Base-by-base conservation (phyloP, 1,139 yeast genomes). In the Blastobotrys serpentis region DNA sequence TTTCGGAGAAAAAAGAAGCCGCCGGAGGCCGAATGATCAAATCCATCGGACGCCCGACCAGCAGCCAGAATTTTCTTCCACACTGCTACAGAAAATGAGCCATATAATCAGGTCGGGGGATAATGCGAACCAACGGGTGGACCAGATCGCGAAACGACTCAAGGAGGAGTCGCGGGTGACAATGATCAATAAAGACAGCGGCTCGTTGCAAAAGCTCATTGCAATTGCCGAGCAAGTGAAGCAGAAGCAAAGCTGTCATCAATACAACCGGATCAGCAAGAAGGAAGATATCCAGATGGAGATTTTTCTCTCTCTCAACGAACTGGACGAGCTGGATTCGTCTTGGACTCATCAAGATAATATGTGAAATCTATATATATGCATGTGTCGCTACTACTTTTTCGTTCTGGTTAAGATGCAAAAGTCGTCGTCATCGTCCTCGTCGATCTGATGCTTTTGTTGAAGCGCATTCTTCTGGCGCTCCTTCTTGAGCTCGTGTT, bases 171-270 rank as follows among this genome's bases (percentile, higher is more conserved):
- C 19, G 2, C 18, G 16, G 3, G 25, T 36, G 7, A 11, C 7
- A n/a, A 11, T 36, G 22, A 38, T 25, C 7, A 39, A 43, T 13
- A 42, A 44, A 21, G 42, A 38, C 3, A 59, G 54, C 10, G 45
- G 46, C 5, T 44, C 59, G 4, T 53, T 56, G 38, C 63, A 61
- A 48, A 60, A 60, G 49, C 48, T 61, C 47, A 48, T 61, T 14
- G 55, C 65, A 2, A 56, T 61, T 14, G 58, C 54, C 8, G 65
- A 63, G 44, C 51, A 50, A 38, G 53, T 54, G 34, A 63, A 63
- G 48, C 49, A 47, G 39, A 43, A 45, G n/a, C 29, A 25, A 6
- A 42, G 43, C 1, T 30, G 53, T 17, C 52, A 52, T 44, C 64
- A 60, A 38, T 59, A 60, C 50, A 60, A 58, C 44, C 16, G 14